These are phyloP conservation scores for Rubroboletus pulcherrimus DNA, from an alignment of 768 basidiomycete species.

Conservation along the genomic window DNA sequence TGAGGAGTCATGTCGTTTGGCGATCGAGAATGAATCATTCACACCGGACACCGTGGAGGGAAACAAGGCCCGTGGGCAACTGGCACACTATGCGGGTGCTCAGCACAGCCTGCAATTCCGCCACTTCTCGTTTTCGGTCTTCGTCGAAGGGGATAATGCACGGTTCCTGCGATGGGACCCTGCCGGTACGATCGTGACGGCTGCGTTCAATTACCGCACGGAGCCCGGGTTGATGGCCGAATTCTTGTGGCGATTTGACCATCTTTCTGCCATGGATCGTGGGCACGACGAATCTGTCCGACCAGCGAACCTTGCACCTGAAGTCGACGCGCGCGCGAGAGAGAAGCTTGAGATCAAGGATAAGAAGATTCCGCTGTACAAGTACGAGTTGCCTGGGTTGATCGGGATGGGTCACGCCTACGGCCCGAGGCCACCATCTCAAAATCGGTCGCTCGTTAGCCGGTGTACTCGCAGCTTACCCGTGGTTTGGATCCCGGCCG, in stretches of 20 bases:
- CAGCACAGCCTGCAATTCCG: constrained; percentile 29
- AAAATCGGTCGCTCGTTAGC: background rate
- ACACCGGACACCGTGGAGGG: background rate
- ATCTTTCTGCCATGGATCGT: too few relatives aligned
- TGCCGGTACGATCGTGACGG: background rate
- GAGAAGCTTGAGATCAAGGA: background rate
- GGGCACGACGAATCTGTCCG: too few relatives aligned
- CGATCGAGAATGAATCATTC: background rate
- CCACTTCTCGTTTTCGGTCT: constrained; percentile 28
- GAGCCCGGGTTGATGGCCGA: too few relatives aligned
- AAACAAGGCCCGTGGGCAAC: constrained; percentile 11
- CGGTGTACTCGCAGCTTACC: constrained; percentile 1
- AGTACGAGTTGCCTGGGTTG: background rate
- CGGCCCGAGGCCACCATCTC: background rate
- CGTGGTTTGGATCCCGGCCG: background rate
- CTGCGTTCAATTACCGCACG: background rate
- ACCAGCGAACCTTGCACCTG: too few relatives aligned
- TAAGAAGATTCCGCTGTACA: background rate
- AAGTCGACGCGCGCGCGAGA: too few relatives aligned
- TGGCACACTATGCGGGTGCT: constrained; percentile 25
- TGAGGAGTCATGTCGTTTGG: background rate
- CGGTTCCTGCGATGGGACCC: constrained; percentile 37
- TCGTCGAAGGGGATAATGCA: constrained; percentile 24
- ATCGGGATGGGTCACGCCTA: background rate
- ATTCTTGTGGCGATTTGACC: too few relatives aligned